Evolutionary conservation across 192 early-diverging fungal species (phyloP).

Genomic region (Phlyctochytrium arcticum): DNA sequence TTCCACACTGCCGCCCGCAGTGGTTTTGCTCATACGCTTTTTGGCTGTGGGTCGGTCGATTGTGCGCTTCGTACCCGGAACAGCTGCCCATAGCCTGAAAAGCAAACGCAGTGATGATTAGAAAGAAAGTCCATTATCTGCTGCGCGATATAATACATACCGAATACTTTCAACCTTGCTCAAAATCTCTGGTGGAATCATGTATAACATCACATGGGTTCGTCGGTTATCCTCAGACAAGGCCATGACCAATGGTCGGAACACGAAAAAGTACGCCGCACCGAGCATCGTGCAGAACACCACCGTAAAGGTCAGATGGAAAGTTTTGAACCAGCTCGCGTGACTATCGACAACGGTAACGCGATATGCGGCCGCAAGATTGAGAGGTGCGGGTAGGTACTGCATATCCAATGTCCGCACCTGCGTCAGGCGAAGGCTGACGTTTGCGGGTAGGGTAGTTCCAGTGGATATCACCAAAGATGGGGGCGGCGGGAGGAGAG

Average conservation of each 20-base stretch:
- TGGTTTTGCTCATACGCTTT: neutral
- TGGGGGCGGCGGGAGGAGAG: neutral
- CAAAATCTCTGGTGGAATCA: slow-evolving; percentile 40
- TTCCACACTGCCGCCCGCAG: neutral
- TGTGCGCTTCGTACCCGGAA: neutral
- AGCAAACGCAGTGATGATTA: neutral
- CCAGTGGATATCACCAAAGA: too few species aligned
- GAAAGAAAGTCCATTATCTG: neutral
- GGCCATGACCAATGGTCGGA: slow-evolving; percentile 19
- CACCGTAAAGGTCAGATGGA: slow-evolving; percentile 30
- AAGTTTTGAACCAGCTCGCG: slow-evolving; percentile 21
- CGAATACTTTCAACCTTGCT: slow-evolving; percentile 27
- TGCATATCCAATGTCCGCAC: slow-evolving; percentile 16
- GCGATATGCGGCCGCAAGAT: neutral
- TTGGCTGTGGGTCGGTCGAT: neutral
- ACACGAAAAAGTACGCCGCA: slow-evolving; percentile 22
- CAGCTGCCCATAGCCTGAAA: neutral
- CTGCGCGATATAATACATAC: neutral
- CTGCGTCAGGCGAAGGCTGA: neutral
- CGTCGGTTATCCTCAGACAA: slow-evolving; percentile 29
- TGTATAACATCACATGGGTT: slow-evolving; percentile 33
- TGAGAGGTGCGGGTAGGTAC: slow-evolving; percentile 16
- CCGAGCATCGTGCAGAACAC: slow-evolving; percentile 19
- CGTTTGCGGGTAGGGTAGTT: neutral
- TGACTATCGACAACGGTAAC: neutral